Evolutionary conservation across 345 rosid genomes (phyloP).

Genomic region (Camelina laxa): DNA sequence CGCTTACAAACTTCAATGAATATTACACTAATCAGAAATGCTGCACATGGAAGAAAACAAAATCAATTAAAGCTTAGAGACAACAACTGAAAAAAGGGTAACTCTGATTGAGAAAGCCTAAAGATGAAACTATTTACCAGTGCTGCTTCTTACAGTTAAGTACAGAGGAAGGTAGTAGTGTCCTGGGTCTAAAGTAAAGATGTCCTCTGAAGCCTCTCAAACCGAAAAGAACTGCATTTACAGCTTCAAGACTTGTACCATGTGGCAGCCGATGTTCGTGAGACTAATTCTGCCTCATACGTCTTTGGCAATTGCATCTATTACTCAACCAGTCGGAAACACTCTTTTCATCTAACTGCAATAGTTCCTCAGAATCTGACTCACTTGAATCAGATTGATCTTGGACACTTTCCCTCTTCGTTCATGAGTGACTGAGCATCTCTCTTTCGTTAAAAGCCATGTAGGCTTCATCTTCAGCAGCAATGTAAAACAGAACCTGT

Average conservation of each 20-base stretch:
- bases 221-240: constrained; percentile 80
- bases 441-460: constrained; percentile 59
- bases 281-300: constrained; percentile 82
- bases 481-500: constrained; percentile 78
- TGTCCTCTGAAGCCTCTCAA: constrained; percentile 77
- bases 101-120: constrained; percentile 25
- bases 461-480: constrained; percentile 92
- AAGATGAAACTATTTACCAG: constrained; percentile 57
- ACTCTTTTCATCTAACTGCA: constrained; percentile 71
- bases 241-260: constrained; percentile 82
- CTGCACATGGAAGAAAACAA: constrained; percentile 47
- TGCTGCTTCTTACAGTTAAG: constrained; percentile 76
- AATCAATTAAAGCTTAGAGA: constrained; percentile 1
- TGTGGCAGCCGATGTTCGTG: constrained; percentile 81
- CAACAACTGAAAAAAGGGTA: background rate
- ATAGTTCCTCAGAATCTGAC: constrained; percentile 55
- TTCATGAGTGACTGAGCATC: constrained; percentile 51
- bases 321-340: constrained; percentile 67
- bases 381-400: constrained; percentile 39
- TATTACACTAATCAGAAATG: constrained; percentile 86
- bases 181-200: constrained; percentile 64
- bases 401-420: constrained; percentile 16
- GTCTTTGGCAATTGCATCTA: constrained; percentile 72
- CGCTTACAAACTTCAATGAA: constrained; percentile 90
- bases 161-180: constrained; percentile 75